Conservation (phyloP, 306 rosid genomes). For the Mucuna pruriens region DNA sequence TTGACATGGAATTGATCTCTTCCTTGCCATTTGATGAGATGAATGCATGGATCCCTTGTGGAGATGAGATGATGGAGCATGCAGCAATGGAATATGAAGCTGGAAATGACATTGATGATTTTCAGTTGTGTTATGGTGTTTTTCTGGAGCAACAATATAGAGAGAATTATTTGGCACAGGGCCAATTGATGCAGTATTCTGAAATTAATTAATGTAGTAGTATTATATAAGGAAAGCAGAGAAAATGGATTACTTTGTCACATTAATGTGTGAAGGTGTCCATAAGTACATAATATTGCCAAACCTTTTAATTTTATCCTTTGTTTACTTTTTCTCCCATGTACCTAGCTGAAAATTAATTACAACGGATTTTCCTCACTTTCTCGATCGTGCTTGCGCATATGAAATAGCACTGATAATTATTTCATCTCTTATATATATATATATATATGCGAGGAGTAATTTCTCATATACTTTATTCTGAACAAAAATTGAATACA, state of each 20-base stretch:
- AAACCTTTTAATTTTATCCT: not conserved
- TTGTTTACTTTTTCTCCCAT: not conserved
- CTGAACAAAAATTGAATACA: too few relatives aligned
- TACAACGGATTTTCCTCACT: not conserved
- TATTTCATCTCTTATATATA: too few relatives aligned
- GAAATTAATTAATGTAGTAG: too few relatives aligned
- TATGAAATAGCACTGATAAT: too few relatives aligned
- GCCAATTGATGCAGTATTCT: conserved; percentile 25
- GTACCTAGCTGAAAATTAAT: not conserved
- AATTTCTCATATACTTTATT: too few relatives aligned
- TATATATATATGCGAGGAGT: too few relatives aligned
- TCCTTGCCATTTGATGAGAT: conserved; percentile 37
- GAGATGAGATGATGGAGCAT: conserved; percentile 39
- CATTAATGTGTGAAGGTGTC: too few relatives aligned
- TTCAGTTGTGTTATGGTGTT: conserved; percentile 35
- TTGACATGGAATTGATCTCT: conserved; percentile 44
- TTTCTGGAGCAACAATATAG: conserved; percentile 40
- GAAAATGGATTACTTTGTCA: too few relatives aligned
- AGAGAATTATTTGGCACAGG: conserved; percentile 4
- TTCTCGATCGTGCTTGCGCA: not conserved
- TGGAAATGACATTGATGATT: conserved; percentile 32
- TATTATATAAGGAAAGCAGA: too few relatives aligned
- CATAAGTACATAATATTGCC: not conserved
- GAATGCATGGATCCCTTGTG: conserved; percentile 45
- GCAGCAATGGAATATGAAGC: conserved; percentile 38